Evolutionary conservation across 2,329 filamentous ascomycete genomes (phyloP).

Genomic region (Neocatenulostroma microsporum): DNA sequence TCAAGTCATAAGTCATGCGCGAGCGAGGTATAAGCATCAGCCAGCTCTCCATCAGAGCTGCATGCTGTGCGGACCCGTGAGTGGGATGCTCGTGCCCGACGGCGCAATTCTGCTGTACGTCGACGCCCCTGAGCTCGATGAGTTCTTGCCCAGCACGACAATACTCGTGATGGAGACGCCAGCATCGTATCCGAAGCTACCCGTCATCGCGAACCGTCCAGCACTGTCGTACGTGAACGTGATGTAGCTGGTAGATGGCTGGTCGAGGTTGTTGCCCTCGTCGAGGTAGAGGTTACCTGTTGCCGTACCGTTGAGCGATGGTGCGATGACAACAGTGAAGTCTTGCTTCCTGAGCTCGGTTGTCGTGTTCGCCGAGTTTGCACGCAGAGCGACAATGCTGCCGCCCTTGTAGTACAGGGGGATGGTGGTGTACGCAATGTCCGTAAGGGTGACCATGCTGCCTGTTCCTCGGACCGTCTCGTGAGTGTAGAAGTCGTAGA

Average conservation of each 20-base stretch:
- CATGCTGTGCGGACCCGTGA: constrained; percentile 7
- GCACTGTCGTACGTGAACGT: constrained; percentile 49
- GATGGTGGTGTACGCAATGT: constrained; percentile 47
- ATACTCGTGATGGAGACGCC: constrained; percentile 13
- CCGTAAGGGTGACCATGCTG: constrained; percentile 34
- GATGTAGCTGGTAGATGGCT: constrained; percentile 49
- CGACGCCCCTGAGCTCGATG: neutral
- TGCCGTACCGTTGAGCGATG: constrained; percentile 55
- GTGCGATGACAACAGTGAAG: constrained; percentile 65
- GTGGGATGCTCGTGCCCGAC: constrained; percentile 3
- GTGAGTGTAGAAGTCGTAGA: constrained; percentile 55
- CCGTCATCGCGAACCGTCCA: constrained; percentile 45
- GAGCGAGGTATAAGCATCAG: too few species aligned
- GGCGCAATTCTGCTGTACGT: neutral
- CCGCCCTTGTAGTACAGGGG: constrained; percentile 63
- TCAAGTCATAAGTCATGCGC: too few species aligned
- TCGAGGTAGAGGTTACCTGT: constrained; percentile 65
- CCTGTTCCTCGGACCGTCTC: constrained; percentile 41
- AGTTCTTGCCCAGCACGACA: constrained; percentile 15
- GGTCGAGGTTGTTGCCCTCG: constrained; percentile 62
- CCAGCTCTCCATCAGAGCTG: constrained; percentile 2
- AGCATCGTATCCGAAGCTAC: constrained; percentile 48
- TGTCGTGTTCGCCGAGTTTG: constrained; percentile 51
- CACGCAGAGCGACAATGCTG: constrained; percentile 55
- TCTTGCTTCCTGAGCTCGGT: constrained; percentile 55